Evolutionary conservation across 2,329 filamentous ascomycete species (phyloP).

Genomic region (Colletotrichum liriopes): DNA sequence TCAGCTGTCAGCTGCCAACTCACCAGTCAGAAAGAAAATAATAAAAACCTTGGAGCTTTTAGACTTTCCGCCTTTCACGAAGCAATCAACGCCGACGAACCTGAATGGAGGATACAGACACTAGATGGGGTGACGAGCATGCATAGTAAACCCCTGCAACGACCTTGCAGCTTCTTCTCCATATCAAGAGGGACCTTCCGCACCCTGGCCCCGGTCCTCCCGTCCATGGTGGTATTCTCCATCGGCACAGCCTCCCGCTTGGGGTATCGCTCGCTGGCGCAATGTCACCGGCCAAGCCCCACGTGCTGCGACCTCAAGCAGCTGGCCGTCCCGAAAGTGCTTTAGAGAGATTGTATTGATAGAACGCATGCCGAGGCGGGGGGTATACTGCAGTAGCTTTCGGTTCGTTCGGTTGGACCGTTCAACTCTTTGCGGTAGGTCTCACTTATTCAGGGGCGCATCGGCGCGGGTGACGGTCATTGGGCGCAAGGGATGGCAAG

Average conservation of each 20-base stretch:
- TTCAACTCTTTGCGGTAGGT: slow-evolving; percentile 8
- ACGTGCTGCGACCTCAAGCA: slow-evolving; percentile 29
- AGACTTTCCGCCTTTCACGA: slow-evolving; percentile 8
- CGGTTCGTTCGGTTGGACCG: slow-evolving; percentile 13
- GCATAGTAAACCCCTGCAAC: neutral
- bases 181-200: neutral
- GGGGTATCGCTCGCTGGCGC: slow-evolving; percentile 10
- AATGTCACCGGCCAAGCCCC: slow-evolving; percentile 9
- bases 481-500: slow-evolving; percentile 25
- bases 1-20: slow-evolving; percentile 8
- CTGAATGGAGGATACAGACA: neutral
- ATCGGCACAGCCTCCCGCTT: slow-evolving; percentile 32
- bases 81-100: neutral
- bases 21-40: neutral
- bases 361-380: neutral
- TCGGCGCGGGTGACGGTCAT: neutral
- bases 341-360: neutral
- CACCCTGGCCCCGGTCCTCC: slow-evolving; percentile 25
- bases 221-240: slow-evolving; percentile 23
- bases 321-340: neutral
- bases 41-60: neutral
- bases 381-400: neutral
- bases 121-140: slow-evolving; percentile 1
- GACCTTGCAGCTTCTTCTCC: neutral
- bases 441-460: slow-evolving; percentile 18